Evolutionary conservation across 768 basidiomycete species (phyloP), one percentile per base, ranked within the genome.

Genomic region (Mycena rosella): DNA sequence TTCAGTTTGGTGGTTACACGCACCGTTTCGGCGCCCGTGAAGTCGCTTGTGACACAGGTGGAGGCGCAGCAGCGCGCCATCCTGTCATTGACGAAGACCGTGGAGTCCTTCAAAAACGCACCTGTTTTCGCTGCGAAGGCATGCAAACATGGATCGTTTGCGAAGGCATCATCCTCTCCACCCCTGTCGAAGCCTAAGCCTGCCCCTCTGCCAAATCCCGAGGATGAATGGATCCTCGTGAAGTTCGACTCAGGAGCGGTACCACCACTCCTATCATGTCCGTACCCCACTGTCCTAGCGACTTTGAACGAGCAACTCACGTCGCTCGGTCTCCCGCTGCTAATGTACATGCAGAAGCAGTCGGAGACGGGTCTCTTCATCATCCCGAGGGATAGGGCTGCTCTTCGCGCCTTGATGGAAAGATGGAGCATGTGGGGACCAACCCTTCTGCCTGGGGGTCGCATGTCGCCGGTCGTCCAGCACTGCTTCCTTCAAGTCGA

Each of bases 101-200:
- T 63, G 5, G 62, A 63, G 24, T 47, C 53, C 8, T 20, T 63
- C 9, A 63, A 63, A 30, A 63, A 63, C 20, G 62, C 62, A 1
- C 62, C 62, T 0, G 3, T 63, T 2, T 18, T 36, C 20, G 2
- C 62, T 6, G 42, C 30, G 10, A 14, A n/a, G 40, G 3, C 52
- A 2, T 10, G 14, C 3, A n/a, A 20, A 15, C 14, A 38, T 4
- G 13, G 40, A 8, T 34, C 62, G 15, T 63, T 32, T 44, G 42
- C 62, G 4, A 36, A 36, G 17, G 52, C 26, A 9, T 53, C 45
- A 0, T n/a, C 62, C 22, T n/a, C 53, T 2, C 29, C 53, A 1
- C 29, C 22, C 8, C 3, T 32, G 22, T 6, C 29, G 0, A 48
- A 63, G 24, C 62, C 62, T 4, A 24, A 9, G 4, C 6, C 6